Evolutionary conservation across 2,329 filamentous ascomycete species (phyloP).

Genomic region (Emergomyces pasteurianus): DNA sequence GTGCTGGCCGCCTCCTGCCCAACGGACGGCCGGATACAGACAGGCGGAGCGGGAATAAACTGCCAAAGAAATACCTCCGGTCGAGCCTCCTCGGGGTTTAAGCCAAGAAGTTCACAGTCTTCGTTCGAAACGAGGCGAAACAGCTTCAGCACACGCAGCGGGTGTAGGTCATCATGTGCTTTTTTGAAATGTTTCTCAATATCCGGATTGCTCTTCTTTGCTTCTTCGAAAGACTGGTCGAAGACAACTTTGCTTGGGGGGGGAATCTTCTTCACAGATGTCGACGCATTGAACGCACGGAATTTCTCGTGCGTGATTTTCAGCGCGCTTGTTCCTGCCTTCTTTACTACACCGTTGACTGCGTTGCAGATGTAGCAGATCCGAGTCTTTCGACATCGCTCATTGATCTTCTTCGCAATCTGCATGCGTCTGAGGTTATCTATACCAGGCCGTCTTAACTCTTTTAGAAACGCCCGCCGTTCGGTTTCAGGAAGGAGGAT

Average conservation of each 20-base stretch:
- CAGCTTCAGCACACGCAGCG: constrained; percentile 74
- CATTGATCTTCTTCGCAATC: constrained; percentile 78
- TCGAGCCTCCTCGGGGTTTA: constrained; percentile 73
- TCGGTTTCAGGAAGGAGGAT: constrained; percentile 74
- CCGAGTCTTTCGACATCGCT: constrained; percentile 79
- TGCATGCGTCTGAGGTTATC: constrained; percentile 78
- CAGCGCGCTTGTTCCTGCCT: constrained; percentile 66
- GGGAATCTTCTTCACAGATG: constrained; percentile 68
- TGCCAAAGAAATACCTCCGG: constrained; percentile 99
- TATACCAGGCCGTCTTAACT: constrained; percentile 66
- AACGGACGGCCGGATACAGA: constrained; percentile 88
- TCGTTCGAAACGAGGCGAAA: constrained; percentile 76
- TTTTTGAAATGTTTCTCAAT: constrained; percentile 84
- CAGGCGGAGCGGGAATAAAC: constrained; percentile 82
- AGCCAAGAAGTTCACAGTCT: constrained; percentile 83
- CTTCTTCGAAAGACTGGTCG: constrained; percentile 71
- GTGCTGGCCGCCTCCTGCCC: constrained; percentile 86
- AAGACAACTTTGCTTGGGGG: constrained; percentile 75
- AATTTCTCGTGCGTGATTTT: constrained; percentile 95
- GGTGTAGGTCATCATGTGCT: constrained; percentile 88
- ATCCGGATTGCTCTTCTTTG: constrained; percentile 65
- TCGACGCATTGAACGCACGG: constrained; percentile 75
- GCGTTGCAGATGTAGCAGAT: constrained; percentile 68
- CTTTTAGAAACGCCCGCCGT: constrained; percentile 62
- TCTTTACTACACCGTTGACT: constrained; percentile 84